A percentile compares a stretch with the other conserved stretches of the same genome.
phyloP scores from a whole-genome alignment of 768 basidiomycete genomes.

The Trametes maxima region DNA sequence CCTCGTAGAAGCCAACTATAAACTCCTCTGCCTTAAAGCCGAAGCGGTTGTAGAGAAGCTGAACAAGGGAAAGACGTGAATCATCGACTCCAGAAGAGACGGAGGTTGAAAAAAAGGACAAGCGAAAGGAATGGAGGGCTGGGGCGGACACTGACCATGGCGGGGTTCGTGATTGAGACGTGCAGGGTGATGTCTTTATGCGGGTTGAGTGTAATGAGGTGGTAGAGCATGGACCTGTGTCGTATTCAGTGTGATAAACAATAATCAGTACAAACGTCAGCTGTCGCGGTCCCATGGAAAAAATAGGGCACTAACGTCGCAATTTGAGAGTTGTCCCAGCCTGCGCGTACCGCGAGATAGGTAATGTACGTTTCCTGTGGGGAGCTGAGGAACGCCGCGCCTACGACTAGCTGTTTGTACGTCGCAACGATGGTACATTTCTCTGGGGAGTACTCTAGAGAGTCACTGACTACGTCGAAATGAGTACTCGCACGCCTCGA shows the following conservation, averaged over 20 bases:
- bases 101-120: neutral
- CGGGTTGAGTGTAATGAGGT: constrained; percentile 71
- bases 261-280: neutral
- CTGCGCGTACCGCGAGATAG: constrained; percentile 74
- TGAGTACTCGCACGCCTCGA: neutral
- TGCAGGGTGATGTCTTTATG: constrained; percentile 80
- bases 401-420: constrained; percentile 72
- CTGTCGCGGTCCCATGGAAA: neutral
- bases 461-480: constrained; percentile 60
- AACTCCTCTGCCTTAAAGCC: constrained; percentile 90
- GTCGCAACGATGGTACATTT: constrained; percentile 74
- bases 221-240: constrained; percentile 73
- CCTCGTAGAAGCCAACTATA: constrained; percentile 78
- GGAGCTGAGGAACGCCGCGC: constrained; percentile 74
- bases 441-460: constrained; percentile 68
- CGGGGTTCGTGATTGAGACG: constrained; percentile 79
- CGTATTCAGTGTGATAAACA: constrained; percentile 8
- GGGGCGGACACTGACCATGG: constrained; percentile 38
- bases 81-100: neutral
- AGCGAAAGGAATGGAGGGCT: neutral
- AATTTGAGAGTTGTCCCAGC: constrained; percentile 81
- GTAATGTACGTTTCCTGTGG: constrained; percentile 84
- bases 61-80: neutral
- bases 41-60: constrained; percentile 84
- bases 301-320: constrained; percentile 55